Evolutionary conservation across 2,329 filamentous ascomycete species (phyloP), one percentile per base, ranked within the genome.

Genomic region (Passalora sequoiae): DNA sequence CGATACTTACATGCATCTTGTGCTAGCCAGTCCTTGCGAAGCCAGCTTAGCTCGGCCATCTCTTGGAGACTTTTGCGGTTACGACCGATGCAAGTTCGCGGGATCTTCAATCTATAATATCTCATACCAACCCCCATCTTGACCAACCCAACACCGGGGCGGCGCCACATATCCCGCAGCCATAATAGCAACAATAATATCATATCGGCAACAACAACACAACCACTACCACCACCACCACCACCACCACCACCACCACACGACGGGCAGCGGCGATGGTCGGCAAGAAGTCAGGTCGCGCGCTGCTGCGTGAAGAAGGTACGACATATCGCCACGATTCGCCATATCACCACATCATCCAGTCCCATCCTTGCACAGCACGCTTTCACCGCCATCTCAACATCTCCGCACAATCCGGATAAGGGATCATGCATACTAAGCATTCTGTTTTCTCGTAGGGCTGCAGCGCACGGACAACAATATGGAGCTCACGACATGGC

Each of bases 381-480:
- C 46, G 19, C 40, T 43, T 43, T 44, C 47, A 50, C 50, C 47
- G 47, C 47, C 38, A 35, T 41, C 43, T 39, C 17, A 24, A 22
- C 40, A 17, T 15, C 38, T 30, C 25, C 27, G 38, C 38, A 30
- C 40, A 40, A 43, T 38, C 44, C 40, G 35, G 37, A 48, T 47
- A 46, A 45, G 49, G 52, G 46, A 50, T 33, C 45, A 31, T 49
- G 52, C 49, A 53, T 55, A 46, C 47, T 50, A 47, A 49, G 40
- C 39, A 46, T 49, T 30, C 16, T 39, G 32, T 27, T 21, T 29
- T 43, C 33, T 29, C 38, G 38, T 64, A 96, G 91, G 92, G 54
- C 81, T 98, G 53, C 88, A 94, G 71, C 80, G 91, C 63, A 97
- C 92, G 48, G 92, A 98, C 73, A 98, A 98, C 78, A 89, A 91